Evolutionary conservation across 2,329 filamentous ascomycete species (phyloP), one percentile per base, ranked within the genome.

Genomic region (Raffaelea arxii): DNA sequence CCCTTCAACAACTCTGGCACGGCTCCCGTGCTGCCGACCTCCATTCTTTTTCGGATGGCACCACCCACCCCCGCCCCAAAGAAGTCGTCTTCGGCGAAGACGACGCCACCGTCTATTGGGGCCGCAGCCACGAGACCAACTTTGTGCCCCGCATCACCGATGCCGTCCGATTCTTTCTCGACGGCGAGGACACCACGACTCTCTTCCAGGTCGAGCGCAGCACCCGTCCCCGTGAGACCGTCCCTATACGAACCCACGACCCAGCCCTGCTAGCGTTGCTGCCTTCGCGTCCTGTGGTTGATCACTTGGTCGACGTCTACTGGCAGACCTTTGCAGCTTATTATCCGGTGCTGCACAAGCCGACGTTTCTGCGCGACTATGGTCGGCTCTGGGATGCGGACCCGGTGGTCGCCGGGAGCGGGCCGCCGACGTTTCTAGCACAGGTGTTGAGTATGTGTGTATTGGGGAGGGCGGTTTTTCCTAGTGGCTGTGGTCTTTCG

Each of bases 101-200:
- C 32, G 42, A 44, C 23, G 30, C 42, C n/a, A 44, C 42, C 11
- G 32, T 44, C 18, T 44, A 44, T 23, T 44, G 42, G 42, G 42
- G 42, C 14, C 42, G 42, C 22, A 44, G 42, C 27, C 42, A 44
- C 30, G 42, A 44, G 30, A 44, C 42, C 30, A 44, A 44, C 32
- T 44, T 44, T 37, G 42, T 44, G 3, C 42, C 42, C 3, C 42
- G 42, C 6, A 37, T 44, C 32, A 44, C 42, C 2, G 42, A 44
- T 23, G 42, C 32, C 6, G 42, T 32, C n/a, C n/a, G 19, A n/a
- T 32, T 44, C 7, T 12, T 44, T 19, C 32, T 44, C 6, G 42
- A 37, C 30, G 25, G 18, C 4, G 42, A 44, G 25, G 42, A 44
- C 21, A n/a, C 37, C 16, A 18, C 30, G 32, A 37, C 42, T 5